Evolutionary conservation across 2,329 filamentous ascomycete genomes (phyloP), one percentile per base, ranked within the genome.

Genomic region (Fusarium sp.): DNA sequence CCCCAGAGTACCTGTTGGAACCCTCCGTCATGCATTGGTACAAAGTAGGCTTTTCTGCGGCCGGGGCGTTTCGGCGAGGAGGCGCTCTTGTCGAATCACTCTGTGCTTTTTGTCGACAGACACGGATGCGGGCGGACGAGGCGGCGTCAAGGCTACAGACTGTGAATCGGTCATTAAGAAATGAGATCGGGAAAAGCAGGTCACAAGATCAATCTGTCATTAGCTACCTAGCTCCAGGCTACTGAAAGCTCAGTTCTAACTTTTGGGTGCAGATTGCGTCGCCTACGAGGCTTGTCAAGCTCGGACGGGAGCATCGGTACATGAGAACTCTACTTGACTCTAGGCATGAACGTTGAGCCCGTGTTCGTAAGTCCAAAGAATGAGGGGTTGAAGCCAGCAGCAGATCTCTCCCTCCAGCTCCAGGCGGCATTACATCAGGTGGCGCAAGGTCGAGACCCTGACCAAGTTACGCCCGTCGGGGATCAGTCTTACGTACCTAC

Each of bases 361-460:
- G 48, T 54, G 48, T 54, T 54, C 48, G 48, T 54, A 32, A 41
- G 57, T 30, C 13, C 43, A 60, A n/a, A 61, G 14, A 34, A 35
- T 30, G 34, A 23, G 20, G n/a, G 60, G 43, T 32, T 45, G 27
- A 61, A 50, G 32, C n/a, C 23, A 58, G 54, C 23, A 58, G 54
- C 32, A 27, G 35, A 39, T 41, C 56, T 39, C 54, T 37, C 35
- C 7, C 35, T 37, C 14, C 14, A 37, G 14, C 35, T 37, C 11
- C 23, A 63, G 57, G 62, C 35, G 52, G 66, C 52, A 78, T 77
- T 76, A 64, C 74, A 78, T 77, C 73, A 78, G 65, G 74, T 78
- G 76, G 76, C 71, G 76, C 67, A 64, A 71, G 48, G 68, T 68
- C 61, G 57, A 72, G 72, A 64, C 67, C 59, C 64, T 41, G 52